Evolutionary conservation across 140 eudicot genomes (phyloP).

Genomic region (Ambrosia hybrid): DNA sequence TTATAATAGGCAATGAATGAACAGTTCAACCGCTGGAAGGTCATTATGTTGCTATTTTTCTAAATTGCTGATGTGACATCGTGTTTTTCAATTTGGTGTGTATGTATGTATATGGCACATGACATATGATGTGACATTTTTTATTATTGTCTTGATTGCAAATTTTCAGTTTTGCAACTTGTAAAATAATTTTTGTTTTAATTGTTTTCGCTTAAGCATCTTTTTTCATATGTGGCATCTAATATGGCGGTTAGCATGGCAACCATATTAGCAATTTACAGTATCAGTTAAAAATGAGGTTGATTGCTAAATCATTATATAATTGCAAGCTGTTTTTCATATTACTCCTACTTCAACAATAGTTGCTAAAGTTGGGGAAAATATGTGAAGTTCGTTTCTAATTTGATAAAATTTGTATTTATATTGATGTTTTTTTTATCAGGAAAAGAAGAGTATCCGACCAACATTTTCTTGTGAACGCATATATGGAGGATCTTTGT

Average conservation of each 20-base stretch:
- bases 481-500: constrained; percentile 70
- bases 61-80: neutral
- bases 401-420: neutral
- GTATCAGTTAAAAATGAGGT: neutral
- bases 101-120: neutral
- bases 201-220: neutral
- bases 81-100: neutral
- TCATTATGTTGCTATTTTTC: neutral
- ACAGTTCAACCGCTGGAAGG: neutral
- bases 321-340: too few species aligned
- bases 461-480: constrained; percentile 93
- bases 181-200: neutral
- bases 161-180: neutral
- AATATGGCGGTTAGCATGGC: neutral
- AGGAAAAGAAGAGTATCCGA: constrained; percentile 92
- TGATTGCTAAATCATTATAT: too few species aligned
- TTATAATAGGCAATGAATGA: neutral
- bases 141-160: neutral
- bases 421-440: constrained; percentile 21
- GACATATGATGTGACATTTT: neutral
- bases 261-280: constrained; percentile 1
- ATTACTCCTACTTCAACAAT: too few species aligned
- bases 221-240: neutral
- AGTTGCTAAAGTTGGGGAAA: neutral
- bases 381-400: neutral